Evolutionary conservation across 2,329 filamentous ascomycete species (phyloP), one percentile per base, ranked within the genome.

Genomic region (Cordyceps pruinosa): DNA sequence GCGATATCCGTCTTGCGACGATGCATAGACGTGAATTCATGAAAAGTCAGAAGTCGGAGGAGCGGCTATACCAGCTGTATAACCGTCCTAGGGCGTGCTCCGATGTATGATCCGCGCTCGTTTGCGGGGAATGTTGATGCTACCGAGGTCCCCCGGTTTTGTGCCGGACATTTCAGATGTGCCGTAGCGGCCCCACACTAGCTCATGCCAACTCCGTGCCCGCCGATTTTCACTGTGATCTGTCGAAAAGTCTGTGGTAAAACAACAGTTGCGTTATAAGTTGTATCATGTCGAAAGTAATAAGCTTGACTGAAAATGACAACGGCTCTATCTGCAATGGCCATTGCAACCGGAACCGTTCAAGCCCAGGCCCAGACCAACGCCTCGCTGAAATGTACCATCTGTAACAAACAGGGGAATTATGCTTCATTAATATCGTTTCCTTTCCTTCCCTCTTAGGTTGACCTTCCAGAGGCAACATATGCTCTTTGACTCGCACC

Each of bases 401-500:
- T 32, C 19, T 45, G 17, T 45, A 55, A 49, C 7, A 53, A 55
- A 37, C 21, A 49, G 4, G 19, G 26, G 8, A n/a, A 13, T 23
- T 15, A 45, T 50, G 28, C 23, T 34, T 49, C 10, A 47, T 70
- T 55, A 70, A 59, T 68, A 73, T 30, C 80, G 69, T 67, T 82
- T 84, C 63, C 82, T 75, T 66, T 80, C 77, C 64, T 75, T 77
- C 7, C 81, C 81, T 1, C 71, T 70, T 34, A 74, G 41, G 58
- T 73, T 84, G 61, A 82, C 80, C 64, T 78, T 85, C 85, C 84
- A 89, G 32, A 91, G 75, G 70, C 91, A 96, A 66, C 91, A 95
- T 10, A 97, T 78, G 46, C 92, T 91, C 69, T 87, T 88, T 41
- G 83, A 84, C 72, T 96, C 89, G 67, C 93, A 97, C 93, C 93